Conservation (phyloP, 2,329 filamentous ascomycete genomes). For the Didymellaceae sp. region DNA sequence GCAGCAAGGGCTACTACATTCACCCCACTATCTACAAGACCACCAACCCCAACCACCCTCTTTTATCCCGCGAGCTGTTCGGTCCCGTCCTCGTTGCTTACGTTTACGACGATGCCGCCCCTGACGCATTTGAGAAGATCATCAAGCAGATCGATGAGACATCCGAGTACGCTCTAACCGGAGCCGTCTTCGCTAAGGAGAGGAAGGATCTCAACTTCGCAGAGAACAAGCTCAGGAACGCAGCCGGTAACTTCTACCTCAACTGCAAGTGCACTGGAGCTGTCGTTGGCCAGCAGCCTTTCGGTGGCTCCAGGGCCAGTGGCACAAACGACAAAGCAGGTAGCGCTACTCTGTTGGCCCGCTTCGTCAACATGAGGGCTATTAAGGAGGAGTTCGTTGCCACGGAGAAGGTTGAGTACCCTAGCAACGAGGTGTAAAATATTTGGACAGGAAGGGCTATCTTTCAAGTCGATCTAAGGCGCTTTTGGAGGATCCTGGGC, state of each 20-base stretch:
- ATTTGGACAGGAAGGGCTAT: not conserved
- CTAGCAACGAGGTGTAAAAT: constrained; percentile 56
- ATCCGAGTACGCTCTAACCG: constrained; percentile 79
- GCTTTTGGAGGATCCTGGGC: constrained; percentile 1
- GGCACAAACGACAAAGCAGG: constrained; percentile 66
- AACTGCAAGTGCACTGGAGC: constrained; percentile 75
- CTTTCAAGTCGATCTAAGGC: constrained; percentile 2
- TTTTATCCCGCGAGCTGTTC: constrained; percentile 81
- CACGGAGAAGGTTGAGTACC: constrained; percentile 58
- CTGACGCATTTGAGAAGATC: constrained; percentile 64
- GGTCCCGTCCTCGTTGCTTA: constrained; percentile 77
- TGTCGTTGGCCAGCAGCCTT: constrained; percentile 59
- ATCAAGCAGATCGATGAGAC: constrained; percentile 72
- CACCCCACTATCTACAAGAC: constrained; percentile 83
- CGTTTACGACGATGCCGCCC: constrained; percentile 74
- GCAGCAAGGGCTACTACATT: constrained; percentile 80
- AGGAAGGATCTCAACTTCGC: constrained; percentile 69
- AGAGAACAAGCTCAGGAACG: constrained; percentile 73
- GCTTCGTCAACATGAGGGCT: constrained; percentile 63
- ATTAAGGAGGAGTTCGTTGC: constrained; percentile 64
- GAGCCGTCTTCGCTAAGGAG: constrained; percentile 76
- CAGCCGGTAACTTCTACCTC: constrained; percentile 84
- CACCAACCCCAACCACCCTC: constrained; percentile 73
- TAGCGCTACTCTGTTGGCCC: constrained; percentile 57
- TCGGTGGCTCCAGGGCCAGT: constrained; percentile 62